These are phyloP conservation scores for Elsinoe australis DNA, from an alignment of 2,329 filamentous ascomycete species.

Conservation along the genomic window DNA sequence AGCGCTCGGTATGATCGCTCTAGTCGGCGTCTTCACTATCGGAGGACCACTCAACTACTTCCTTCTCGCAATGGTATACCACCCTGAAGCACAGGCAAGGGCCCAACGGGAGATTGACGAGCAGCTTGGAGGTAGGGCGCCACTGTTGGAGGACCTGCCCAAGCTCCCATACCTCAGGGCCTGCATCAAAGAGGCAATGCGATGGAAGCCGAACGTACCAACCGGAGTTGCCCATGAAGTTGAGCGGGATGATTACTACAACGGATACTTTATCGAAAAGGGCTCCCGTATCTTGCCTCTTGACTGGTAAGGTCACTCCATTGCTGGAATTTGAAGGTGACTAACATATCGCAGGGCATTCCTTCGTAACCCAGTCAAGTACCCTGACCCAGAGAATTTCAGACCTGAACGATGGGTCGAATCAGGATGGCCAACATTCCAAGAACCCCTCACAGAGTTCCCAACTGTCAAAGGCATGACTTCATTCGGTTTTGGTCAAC, in stretches of 20 bases:
- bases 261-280: slow-evolving; percentile 46
- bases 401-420: slow-evolving; percentile 57
- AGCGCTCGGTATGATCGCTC: slow-evolving; percentile 31
- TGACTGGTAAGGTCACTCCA: slow-evolving; percentile 40
- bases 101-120: slow-evolving; percentile 42
- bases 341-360: slow-evolving; percentile 33
- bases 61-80: slow-evolving; percentile 39
- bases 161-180: slow-evolving; percentile 29
- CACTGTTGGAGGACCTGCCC: slow-evolving; percentile 35
- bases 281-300: slow-evolving; percentile 47
- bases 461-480: slow-evolving; percentile 58
- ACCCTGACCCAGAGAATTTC: slow-evolving; percentile 56
- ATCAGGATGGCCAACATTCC: slow-evolving; percentile 55
- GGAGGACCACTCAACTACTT: slow-evolving; percentile 27
- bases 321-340: neutral
- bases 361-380: slow-evolving; percentile 50
- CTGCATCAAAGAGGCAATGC: slow-evolving; percentile 31
- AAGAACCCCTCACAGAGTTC: slow-evolving; percentile 55
- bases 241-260: slow-evolving; percentile 46
- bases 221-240: slow-evolving; percentile 48
- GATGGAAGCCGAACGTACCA: slow-evolving; percentile 46
- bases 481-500: slow-evolving; percentile 57
- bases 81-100: slow-evolving; percentile 42
- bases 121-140: slow-evolving; percentile 36
- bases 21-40: slow-evolving; percentile 32